Evolutionary conservation across 306 rosid genomes (phyloP), one percentile per base, ranked within the genome.

Genomic region (Prinsepia uniflora): DNA sequence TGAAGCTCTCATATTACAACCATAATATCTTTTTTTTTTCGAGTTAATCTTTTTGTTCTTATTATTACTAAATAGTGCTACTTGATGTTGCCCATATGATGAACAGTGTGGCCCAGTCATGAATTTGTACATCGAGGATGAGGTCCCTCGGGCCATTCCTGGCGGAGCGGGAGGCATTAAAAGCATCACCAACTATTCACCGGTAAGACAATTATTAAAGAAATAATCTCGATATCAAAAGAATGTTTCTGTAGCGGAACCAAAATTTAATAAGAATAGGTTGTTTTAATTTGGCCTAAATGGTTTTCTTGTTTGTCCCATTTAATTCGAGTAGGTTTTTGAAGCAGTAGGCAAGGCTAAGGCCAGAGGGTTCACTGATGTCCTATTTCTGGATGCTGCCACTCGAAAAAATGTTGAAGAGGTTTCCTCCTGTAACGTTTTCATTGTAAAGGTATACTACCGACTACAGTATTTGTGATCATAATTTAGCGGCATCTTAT

Each of bases 131-230:
- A 9, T 45, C 3, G 30, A 24, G 30, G 30, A 24, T 24, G 30
- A 24, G 30, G 30, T 24, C 30, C 30, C 30, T 24, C 30, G 2
- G 30, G 30, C 30, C n/a, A n/a, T 71, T 74, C 58, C 78, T 39
- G 86, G 81, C 43, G 87, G 90, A 72, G 76, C 87, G 13, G 87
- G 87, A 64, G 83, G 82, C 63, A 61, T 86, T 70, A 86, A 83
- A 78, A 72, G 81, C 74, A 56, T 83, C 36, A 76, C 82, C 30
- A 86, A 86, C 73, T 86, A 86, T 84, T 65, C 87, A 36, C 87
- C 90, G 0, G 90, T 86, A 79, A 73, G 78, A 34, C 63, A 14
- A 50, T 50, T 50, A 24, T 24, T 24, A 24, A 24, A 24, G 30
- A 24, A 24, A 24, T 24, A 24, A 2, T n/a, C 39, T 11, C 0